Evolutionary conservation across 2,329 filamentous ascomycete genomes (phyloP).

Genomic region (Fusarium stilboides): DNA sequence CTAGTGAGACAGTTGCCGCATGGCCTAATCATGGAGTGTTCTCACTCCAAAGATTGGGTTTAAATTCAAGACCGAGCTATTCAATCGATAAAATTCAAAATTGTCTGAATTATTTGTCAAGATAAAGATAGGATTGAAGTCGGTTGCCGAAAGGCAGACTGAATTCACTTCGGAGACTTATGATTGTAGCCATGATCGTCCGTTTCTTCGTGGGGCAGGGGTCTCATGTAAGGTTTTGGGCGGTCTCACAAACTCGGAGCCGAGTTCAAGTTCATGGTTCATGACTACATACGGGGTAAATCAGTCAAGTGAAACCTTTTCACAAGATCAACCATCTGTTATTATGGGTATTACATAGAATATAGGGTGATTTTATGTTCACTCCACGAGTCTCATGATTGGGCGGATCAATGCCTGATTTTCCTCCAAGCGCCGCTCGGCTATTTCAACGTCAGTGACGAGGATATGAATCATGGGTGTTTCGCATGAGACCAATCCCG

Average conservation of each 20-base stretch:
- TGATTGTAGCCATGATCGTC: slow-evolving; percentile 30
- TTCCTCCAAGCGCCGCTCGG: not conserved
- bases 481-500: not conserved
- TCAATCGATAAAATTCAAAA: too few species aligned
- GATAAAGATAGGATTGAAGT: slow-evolving; percentile 1
- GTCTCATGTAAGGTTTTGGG: slow-evolving; percentile 13
- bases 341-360: not conserved
- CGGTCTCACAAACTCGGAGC: slow-evolving; percentile 23
- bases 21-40: too few species aligned
- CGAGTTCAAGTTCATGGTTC: not conserved
- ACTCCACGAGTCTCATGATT: not conserved
- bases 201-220: slow-evolving; percentile 20
- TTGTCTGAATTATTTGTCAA: too few species aligned
- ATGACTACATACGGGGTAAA: not conserved
- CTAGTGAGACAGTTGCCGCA: not conserved
- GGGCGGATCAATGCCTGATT: not conserved
- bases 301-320: not conserved
- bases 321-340: not conserved
- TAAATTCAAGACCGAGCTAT: too few species aligned
- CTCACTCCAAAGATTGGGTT: too few species aligned
- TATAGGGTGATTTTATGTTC: not conserved
- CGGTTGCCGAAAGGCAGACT: not conserved
- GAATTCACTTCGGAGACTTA: not conserved
- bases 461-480: slow-evolving; percentile 11
- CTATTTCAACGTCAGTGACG: slow-evolving; percentile 5